phyloP scores from a whole-genome alignment of 306 rosid species.

The Abrus precatorius region DNA sequence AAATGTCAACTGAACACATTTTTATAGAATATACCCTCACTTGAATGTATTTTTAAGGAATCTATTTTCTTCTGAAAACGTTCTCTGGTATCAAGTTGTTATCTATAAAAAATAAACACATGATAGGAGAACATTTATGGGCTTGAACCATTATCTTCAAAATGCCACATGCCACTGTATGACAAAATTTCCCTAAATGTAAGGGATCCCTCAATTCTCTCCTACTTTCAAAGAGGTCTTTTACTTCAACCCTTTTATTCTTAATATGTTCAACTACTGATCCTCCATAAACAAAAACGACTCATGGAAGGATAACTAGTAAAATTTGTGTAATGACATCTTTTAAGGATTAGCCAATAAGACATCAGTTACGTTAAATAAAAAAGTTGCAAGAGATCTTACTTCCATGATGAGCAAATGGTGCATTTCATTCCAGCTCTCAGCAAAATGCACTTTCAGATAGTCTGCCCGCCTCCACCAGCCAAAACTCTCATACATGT shows the following conservation, averaged over 20 bases:
- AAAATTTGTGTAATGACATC: constrained; percentile 20
- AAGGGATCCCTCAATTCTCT: not conserved
- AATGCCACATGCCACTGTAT: not conserved
- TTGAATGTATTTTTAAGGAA: not conserved
- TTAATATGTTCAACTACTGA: constrained; percentile 28
- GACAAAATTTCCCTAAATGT: constrained; percentile 1
- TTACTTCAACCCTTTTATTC: constrained; percentile 19
- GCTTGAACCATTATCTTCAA: constrained; percentile 23
- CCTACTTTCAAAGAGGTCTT: constrained; percentile 11
- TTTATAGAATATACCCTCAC: not conserved
- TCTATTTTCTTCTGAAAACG: not conserved
- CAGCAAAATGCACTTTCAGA: constrained; percentile 98
- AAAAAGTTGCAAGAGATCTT: constrained; percentile 33
- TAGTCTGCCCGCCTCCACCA: constrained; percentile 99
- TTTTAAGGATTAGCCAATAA: constrained; percentile 32
- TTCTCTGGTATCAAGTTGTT: constrained; percentile 23
- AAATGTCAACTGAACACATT: not conserved
- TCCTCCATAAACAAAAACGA: constrained; percentile 38
- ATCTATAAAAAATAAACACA: not conserved
- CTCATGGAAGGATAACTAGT: constrained; percentile 29
- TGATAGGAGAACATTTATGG: not conserved
- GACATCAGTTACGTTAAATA: constrained; percentile 14
- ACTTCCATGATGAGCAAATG: constrained; percentile 99
- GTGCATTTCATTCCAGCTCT: constrained; percentile 99
- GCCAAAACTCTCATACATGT: constrained; percentile 96